phyloP scores from a whole-genome alignment of 768 basidiomycete genomes.

The Xerocomus spinulosus region DNA sequence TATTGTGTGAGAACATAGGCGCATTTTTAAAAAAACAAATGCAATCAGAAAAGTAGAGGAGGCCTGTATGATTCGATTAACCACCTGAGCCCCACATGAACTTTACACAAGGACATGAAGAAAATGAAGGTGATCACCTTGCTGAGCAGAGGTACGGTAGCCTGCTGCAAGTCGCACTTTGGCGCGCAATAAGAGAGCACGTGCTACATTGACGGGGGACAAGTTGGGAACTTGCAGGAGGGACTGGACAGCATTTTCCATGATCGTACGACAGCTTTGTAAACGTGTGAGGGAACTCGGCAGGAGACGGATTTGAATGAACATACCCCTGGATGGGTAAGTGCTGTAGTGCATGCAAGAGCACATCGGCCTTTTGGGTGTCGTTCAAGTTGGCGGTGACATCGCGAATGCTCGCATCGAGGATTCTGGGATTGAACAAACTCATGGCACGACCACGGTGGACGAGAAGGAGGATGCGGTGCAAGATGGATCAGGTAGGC shows the following conservation, averaged over 20 bases:
- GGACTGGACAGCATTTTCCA: conserved; percentile 74
- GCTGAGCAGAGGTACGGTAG: conserved; percentile 56
- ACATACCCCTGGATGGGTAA: conserved; percentile 67
- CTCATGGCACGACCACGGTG: conserved; percentile 37
- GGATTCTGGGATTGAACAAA: conserved; percentile 71
- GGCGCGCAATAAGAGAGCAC: conserved; percentile 63
- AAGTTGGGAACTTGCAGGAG: conserved; percentile 56
- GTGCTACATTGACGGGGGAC: conserved; percentile 47
- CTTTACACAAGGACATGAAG: neutral
- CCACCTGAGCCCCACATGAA: too few species aligned
- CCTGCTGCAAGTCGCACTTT: conserved; percentile 59
- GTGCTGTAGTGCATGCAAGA: conserved; percentile 79
- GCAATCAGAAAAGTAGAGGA: neutral
- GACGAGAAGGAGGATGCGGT: neutral
- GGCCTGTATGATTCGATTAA: neutral
- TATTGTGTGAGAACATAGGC: neutral
- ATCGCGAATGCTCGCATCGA: conserved; percentile 73
- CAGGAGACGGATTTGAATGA: neutral
- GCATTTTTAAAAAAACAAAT: neutral
- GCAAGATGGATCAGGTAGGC: neutral
- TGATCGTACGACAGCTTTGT: conserved; percentile 48
- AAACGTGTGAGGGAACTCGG: conserved; percentile 3
- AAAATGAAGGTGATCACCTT: conserved; percentile 39
- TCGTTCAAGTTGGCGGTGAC: conserved; percentile 53
- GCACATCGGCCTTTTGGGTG: conserved; percentile 63